Evolutionary conservation across 225 moss, liverwort and hornwort genomes (phyloP).

Genomic region (Anthoceros angustus): DNA sequence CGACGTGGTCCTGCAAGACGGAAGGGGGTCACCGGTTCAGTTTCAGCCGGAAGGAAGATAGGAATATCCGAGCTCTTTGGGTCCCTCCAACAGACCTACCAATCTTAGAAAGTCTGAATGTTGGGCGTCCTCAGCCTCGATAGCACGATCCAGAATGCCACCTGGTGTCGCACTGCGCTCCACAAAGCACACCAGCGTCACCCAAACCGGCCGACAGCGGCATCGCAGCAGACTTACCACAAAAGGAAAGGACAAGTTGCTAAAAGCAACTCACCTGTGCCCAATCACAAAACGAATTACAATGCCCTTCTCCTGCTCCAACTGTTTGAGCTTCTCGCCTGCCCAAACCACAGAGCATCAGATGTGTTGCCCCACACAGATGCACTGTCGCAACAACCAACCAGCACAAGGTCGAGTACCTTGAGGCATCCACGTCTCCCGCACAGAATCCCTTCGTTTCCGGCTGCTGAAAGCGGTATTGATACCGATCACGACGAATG

Average conservation of each 20-base stretch:
- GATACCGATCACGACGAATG: conserved; percentile 84
- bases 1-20: conserved; percentile 52
- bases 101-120: conserved; percentile 76
- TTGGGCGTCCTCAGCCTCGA: conserved; percentile 79
- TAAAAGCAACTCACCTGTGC: conserved; percentile 23
- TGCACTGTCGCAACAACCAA: not conserved
- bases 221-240: not conserved
- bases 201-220: not conserved
- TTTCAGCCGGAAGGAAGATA: not conserved
- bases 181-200: not conserved
- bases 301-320: conserved; percentile 86
- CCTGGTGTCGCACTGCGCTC: conserved; percentile 58
- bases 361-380: not conserved
- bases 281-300: conserved; percentile 96
- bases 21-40: not conserved
- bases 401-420: conserved; percentile 12
- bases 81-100: conserved; percentile 11
- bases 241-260: not conserved
- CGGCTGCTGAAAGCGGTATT: conserved; percentile 95
- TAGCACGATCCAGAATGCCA: conserved; percentile 85
- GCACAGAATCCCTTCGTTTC: conserved; percentile 71
- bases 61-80: not conserved
- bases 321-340: conserved; percentile 51
- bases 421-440: conserved; percentile 94
- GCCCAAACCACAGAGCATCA: not conserved